Percentiles rank a stretch among this genome's conserved stretches.
Evolutionary conservation across 345 rosid species (phyloP).

Genomic region (Lumnitzera racemosa): DNA sequence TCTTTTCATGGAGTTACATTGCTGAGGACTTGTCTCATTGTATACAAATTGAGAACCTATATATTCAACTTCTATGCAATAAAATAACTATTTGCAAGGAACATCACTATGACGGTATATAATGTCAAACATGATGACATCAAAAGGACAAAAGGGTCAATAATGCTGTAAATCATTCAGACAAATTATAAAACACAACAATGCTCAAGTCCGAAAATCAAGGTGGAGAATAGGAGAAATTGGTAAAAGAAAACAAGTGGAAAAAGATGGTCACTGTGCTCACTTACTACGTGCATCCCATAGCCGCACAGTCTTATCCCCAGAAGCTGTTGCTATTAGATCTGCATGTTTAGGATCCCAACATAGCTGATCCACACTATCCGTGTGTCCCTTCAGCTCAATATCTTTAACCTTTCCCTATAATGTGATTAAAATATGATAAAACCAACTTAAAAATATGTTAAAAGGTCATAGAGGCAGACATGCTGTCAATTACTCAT

Average conservation of each 20-base stretch:
- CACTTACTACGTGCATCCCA: slow-evolving; percentile 99
- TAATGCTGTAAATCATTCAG: no score
- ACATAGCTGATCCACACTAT: slow-evolving; percentile 98
- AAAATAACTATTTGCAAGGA: not conserved
- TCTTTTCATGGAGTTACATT: no score
- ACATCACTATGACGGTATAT: no score
- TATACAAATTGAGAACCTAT: no score
- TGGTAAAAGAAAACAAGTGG: not conserved
- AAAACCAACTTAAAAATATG: not conserved
- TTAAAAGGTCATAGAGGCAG: not conserved
- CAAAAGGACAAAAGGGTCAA: no score
- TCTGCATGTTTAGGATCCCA: slow-evolving; percentile 99
- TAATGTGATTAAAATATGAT: slow-evolving; percentile 7
- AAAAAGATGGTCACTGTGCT: not conserved
- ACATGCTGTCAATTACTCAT: not conserved
- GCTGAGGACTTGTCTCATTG: no score
- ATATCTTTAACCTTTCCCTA: slow-evolving; percentile 88
- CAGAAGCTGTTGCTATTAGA: slow-evolving; percentile 92
- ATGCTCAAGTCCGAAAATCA: not conserved
- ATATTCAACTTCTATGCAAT: no score
- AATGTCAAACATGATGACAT: no score
- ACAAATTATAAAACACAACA: no score
- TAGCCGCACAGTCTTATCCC: slow-evolving; percentile 92
- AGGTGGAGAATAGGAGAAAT: not conserved
- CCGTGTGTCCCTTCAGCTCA: slow-evolving; percentile 91